These are phyloP conservation scores for Cryphonectria naterciae DNA, from an alignment of 2,329 filamentous ascomycete genomes.

Conservation along the genomic window DNA sequence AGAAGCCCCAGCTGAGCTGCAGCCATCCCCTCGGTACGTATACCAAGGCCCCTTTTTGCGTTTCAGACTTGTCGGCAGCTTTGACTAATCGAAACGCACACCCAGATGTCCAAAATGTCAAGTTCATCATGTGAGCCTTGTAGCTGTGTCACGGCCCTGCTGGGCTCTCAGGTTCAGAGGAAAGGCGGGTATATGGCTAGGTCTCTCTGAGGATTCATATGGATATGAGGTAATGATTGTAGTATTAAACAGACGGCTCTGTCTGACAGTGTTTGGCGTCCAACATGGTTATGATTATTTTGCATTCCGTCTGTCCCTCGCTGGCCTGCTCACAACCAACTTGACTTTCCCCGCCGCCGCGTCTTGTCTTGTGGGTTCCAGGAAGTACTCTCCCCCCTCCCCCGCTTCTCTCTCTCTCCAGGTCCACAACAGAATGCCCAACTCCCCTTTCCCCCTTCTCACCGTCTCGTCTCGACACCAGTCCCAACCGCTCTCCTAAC, in stretches of 20 bases:
- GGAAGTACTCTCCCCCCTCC: background rate
- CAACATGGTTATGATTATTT: background rate
- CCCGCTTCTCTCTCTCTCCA: no score
- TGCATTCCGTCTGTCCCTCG: background rate
- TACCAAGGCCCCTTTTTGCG: no score
- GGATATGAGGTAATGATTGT: background rate
- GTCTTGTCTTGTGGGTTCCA: background rate
- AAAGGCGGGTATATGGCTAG: background rate
- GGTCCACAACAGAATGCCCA: background rate
- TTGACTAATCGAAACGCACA: constrained; percentile 5
- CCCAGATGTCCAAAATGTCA: constrained; percentile 25
- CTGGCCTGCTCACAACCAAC: background rate
- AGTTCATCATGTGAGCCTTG: constrained; percentile 27
- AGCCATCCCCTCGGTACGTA: constrained; percentile 90
- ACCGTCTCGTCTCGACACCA: background rate
- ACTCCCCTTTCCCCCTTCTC: background rate
- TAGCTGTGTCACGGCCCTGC: background rate
- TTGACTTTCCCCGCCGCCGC: background rate
- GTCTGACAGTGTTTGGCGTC: background rate
- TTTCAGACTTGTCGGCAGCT: background rate
- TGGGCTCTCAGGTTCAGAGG: background rate
- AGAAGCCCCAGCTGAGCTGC: constrained; percentile 95
- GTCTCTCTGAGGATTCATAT: background rate
- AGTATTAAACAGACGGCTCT: background rate
- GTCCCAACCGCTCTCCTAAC: constrained; percentile 18